phyloP scores from a whole-genome alignment of 2,329 filamentous ascomycete genomes.

The Hymenoscyphus fraxineus region DNA sequence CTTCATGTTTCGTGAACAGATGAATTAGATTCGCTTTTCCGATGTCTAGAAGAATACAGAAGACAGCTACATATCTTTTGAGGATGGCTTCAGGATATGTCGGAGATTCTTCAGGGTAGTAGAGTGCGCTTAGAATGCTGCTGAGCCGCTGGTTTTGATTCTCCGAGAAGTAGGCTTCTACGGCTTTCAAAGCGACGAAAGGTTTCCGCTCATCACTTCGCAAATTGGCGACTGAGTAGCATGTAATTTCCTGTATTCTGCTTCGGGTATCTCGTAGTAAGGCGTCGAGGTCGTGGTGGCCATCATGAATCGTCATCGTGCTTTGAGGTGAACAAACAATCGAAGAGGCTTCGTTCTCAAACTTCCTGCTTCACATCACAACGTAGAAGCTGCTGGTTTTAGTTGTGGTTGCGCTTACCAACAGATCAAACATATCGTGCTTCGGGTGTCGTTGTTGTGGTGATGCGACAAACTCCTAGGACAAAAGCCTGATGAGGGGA shows the following conservation, averaged over 20 bases:
- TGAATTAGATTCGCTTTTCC: constrained; percentile 18
- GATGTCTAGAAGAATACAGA: constrained; percentile 24
- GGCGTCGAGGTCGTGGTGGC: not conserved
- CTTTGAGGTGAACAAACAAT: not conserved
- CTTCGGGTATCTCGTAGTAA: not conserved
- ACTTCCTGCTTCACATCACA: not conserved
- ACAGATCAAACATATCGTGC: not conserved
- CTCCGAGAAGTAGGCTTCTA: constrained; percentile 1
- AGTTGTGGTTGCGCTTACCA: not conserved
- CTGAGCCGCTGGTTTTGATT: constrained; percentile 3
- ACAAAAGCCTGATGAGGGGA: not conserved
- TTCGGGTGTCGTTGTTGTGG: not conserved
- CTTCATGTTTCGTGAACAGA: constrained; percentile 23
- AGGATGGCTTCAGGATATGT: constrained; percentile 5
- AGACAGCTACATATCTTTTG: constrained; percentile 10
- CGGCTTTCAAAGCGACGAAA: not conserved
- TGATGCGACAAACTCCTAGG: not conserved
- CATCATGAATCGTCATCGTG: not conserved
- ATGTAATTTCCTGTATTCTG: not conserved
- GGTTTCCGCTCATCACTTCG: not conserved
- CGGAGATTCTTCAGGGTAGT: not conserved
- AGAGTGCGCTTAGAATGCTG: not conserved
- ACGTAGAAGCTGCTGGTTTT: not conserved
- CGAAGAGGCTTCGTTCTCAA: not conserved
- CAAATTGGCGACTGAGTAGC: not conserved